A percentile compares a stretch with the other conserved stretches of the same genome.
These are phyloP conservation scores for Scheffersomyces titani DNA, from an alignment of 1,139 yeast species.

Conservation along the genomic window DNA sequence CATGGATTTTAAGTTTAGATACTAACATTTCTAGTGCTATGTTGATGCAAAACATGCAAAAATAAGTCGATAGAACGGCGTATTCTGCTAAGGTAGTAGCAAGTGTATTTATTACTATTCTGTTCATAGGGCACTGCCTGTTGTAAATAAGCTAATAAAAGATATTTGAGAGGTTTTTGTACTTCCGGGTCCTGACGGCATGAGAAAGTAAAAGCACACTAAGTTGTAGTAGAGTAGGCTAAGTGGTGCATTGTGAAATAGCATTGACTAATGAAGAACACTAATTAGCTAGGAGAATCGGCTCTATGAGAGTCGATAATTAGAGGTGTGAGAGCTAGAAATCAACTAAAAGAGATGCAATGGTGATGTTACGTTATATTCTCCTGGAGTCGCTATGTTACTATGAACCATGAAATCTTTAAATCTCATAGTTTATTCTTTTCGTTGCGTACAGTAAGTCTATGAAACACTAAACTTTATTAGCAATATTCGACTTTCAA, in stretches of 20 bases:
- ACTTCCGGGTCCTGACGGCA: not conserved
- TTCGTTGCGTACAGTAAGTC: no score
- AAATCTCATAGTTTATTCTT: no score
- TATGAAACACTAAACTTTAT: no score
- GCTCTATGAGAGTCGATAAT: not conserved
- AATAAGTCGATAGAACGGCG: constrained; percentile 4
- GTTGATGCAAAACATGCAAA: constrained; percentile 52
- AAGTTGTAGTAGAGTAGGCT: not conserved
- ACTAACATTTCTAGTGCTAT: constrained; percentile 41
- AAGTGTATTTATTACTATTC: not conserved
- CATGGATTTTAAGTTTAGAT: constrained; percentile 4
- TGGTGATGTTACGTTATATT: no score
- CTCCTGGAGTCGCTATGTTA: not conserved
- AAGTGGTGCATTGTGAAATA: not conserved
- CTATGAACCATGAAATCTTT: not conserved
- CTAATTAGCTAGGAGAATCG: not conserved
- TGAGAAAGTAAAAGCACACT: not conserved
- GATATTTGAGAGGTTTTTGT: not conserved
- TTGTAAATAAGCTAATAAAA: not conserved
- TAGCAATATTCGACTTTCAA: no score
- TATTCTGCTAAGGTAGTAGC: not conserved
- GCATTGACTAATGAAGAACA: not conserved
- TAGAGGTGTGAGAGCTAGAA: not conserved
- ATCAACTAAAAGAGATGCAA: not conserved
- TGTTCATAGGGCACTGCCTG: not conserved